Conservation (phyloP, 345 rosid species). For the Eucalyptus lansdowneana region DNA sequence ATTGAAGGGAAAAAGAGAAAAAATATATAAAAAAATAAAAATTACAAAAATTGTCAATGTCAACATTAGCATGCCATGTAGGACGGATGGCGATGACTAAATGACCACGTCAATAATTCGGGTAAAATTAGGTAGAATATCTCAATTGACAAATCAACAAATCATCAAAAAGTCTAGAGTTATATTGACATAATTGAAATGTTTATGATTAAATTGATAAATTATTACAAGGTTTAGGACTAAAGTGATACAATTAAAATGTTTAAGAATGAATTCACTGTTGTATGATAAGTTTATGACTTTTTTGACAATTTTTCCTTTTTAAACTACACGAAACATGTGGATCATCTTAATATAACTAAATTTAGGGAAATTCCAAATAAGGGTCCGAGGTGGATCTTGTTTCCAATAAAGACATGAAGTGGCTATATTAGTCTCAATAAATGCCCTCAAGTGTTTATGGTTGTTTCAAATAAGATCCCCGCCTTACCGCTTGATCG, state of each 20-base stretch:
- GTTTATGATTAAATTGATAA: neutral
- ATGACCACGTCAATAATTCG: fast-evolving
- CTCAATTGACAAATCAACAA: neutral
- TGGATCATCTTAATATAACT: neutral
- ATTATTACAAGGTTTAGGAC: neutral
- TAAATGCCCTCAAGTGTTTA: too few relatives aligned
- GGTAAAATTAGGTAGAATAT: neutral
- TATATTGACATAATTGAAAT: neutral
- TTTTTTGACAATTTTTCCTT: neutral
- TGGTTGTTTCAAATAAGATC: too few relatives aligned
- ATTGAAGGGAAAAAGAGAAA: neutral
- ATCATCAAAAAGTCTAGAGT: neutral
- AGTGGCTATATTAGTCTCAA: too few relatives aligned
- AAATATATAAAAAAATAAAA: neutral
- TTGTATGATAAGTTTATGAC: fast-evolving
- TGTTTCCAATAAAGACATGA: fast-evolving
- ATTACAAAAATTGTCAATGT: neutral
- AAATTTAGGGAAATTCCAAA: too few relatives aligned
- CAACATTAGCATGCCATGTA: neutral
- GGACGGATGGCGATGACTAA: fast-evolving
- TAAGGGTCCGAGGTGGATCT: fast-evolving
- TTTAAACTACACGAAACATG: too few relatives aligned
- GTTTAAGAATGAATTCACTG: neutral
- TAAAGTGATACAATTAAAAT: neutral
- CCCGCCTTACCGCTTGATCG: fast-evolving